These are phyloP conservation scores for Pestalotiopsis sp. DNA, from an alignment of 2,329 filamentous ascomycete genomes.

Conservation along the genomic window DNA sequence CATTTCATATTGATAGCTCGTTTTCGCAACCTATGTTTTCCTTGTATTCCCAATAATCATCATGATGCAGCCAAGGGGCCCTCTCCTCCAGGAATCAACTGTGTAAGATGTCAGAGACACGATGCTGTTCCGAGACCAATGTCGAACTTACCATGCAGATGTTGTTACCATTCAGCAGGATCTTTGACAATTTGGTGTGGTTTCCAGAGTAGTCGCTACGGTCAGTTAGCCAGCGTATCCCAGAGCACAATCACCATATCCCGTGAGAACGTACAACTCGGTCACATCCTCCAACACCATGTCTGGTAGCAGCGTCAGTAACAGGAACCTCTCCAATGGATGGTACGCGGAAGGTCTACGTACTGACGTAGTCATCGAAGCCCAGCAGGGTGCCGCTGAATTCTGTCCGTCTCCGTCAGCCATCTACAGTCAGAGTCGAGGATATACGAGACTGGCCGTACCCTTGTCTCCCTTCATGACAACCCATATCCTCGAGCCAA, in stretches of 20 bases:
- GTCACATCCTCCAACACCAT: conserved; percentile 98
- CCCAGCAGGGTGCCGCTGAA: conserved; percentile 93
- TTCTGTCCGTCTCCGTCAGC: conserved; percentile 56
- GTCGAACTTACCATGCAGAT: conserved; percentile 86
- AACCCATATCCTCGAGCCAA: conserved; percentile 97
- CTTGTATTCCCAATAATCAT: background rate
- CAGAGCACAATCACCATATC: background rate
- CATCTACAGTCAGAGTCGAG: background rate
- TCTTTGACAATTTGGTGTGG: conserved; percentile 89
- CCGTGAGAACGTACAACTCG: conserved; percentile 69
- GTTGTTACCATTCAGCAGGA: conserved; percentile 96
- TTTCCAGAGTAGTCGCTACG: conserved; percentile 85
- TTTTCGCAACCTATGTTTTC: background rate
- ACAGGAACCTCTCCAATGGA: background rate
- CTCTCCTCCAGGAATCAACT: conserved; percentile 81
- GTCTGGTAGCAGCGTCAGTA: conserved; percentile 55
- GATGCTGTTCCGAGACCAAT: background rate
- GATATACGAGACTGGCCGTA: conserved; percentile 40
- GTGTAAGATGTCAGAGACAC: background rate
- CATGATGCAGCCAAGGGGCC: conserved; percentile 55
- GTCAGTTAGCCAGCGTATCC: conserved; percentile 24
- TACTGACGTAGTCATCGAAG: conserved; percentile 99
- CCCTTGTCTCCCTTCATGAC: conserved; percentile 99
- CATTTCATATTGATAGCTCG: background rate
- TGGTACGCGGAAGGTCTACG: conserved; percentile 50